Conservation (phyloP, 2,329 filamentous ascomycete genomes). For the Aspergillus calidoustus region DNA sequence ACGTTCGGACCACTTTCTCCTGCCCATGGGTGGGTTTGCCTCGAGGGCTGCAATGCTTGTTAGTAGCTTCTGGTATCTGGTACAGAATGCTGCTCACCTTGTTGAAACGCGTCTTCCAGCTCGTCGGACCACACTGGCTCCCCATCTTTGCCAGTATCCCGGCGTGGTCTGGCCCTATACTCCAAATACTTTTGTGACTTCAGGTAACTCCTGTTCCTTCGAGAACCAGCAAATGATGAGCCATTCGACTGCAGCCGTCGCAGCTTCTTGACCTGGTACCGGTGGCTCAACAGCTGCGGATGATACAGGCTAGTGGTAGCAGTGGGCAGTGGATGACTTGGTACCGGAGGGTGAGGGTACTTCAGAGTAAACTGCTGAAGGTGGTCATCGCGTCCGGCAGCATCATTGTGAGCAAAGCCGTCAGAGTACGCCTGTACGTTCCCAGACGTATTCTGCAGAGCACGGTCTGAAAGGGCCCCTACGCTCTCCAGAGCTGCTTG, state of each 20-base stretch:
- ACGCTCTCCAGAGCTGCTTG: constrained; percentile 42
- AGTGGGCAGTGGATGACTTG: constrained; percentile 32
- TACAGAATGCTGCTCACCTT: constrained; percentile 39
- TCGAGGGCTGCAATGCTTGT: constrained; percentile 50
- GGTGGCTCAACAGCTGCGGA: constrained; percentile 34
- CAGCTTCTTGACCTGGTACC: constrained; percentile 41
- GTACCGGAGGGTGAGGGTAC: constrained; percentile 38
- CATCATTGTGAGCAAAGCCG: constrained; percentile 33
- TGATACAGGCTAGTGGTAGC: constrained; percentile 31
- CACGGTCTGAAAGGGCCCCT: constrained; percentile 42
- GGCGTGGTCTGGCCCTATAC: constrained; percentile 49
- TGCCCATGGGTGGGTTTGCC: constrained; percentile 62
- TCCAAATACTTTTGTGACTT: constrained; percentile 51
- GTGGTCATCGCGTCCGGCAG: constrained; percentile 38
- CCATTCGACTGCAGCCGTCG: constrained; percentile 42
- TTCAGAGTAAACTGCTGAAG: constrained; percentile 42
- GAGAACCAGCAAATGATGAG: constrained; percentile 30
- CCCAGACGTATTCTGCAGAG: constrained; percentile 48
- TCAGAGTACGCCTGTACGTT: constrained; percentile 49
- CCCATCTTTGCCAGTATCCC: constrained; percentile 49
- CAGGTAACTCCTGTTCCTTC: constrained; percentile 41
- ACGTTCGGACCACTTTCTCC: constrained; percentile 57
- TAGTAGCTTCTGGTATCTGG: constrained; percentile 17
- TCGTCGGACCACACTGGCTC: constrained; percentile 52
- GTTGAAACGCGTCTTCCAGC: constrained; percentile 54